A percentile compares a stretch with the other conserved stretches of the same genome.
phyloP scores from a whole-genome alignment of 2,329 filamentous ascomycete genomes.

The Pseudopithomyces maydicus region DNA sequence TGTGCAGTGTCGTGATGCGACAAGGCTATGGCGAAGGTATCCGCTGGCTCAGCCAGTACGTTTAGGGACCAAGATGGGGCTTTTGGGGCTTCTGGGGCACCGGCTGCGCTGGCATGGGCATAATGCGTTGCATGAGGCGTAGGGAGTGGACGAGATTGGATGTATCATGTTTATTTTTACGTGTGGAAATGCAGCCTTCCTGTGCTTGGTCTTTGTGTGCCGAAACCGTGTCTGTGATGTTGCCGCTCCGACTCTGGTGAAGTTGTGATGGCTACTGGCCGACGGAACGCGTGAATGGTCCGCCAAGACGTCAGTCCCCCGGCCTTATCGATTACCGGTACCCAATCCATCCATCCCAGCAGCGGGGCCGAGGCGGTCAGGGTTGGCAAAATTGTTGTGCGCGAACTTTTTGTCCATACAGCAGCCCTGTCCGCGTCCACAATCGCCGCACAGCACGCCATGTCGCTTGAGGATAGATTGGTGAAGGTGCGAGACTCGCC shows the following conservation, averaged over 20 bases:
- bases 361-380: conserved; percentile 12
- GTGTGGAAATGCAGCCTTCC: conserved; percentile 1
- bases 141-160: conserved; percentile 6
- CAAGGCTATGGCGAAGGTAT: conserved; percentile 65
- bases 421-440: conserved; percentile 14
- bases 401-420: conserved; percentile 20
- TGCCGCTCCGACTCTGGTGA: no score
- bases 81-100: not conserved
- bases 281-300: no score
- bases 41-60: conserved; percentile 50
- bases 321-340: conserved; percentile 22
- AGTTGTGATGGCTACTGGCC: no score
- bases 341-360: no score
- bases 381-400: conserved; percentile 24
- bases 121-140: conserved; percentile 4
- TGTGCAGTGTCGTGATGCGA: conserved; percentile 99
- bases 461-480: conserved; percentile 84
- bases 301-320: not conserved
- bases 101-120: not conserved
- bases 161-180: conserved; percentile 4
- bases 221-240: no score
- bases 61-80: conserved; percentile 24
- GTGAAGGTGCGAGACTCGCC: conserved; percentile 93
- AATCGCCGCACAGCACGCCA: conserved; percentile 33
- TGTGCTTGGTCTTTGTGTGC: conserved; percentile 3